Evolutionary conservation across 768 basidiomycete genomes (phyloP).

Genomic region (Nevesoporus exiguus): DNA sequence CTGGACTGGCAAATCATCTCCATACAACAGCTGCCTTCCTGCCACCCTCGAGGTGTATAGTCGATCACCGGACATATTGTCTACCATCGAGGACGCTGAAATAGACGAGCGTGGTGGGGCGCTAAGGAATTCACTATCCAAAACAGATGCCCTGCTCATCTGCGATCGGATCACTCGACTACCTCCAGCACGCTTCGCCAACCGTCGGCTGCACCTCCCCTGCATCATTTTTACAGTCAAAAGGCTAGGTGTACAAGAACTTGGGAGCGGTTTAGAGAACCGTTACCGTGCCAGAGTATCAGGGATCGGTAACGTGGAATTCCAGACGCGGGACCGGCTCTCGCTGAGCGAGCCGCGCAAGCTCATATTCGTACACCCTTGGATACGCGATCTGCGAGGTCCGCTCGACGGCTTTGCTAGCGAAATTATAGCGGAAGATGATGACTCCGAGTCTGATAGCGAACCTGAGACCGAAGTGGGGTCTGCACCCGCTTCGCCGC

Average conservation of each 20-base stretch:
- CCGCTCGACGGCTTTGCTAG: neutral
- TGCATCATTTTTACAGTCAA: slow-evolving; percentile 1
- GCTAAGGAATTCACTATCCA: neutral
- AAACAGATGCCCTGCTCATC: neutral
- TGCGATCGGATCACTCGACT: neutral
- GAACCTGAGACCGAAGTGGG: too few species aligned
- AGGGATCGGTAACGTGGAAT: neutral
- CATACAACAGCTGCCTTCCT: slow-evolving; percentile 15
- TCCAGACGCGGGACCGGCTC: neutral
- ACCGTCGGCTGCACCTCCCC: slow-evolving; percentile 1
- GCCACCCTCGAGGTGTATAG: neutral
- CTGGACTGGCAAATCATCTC: slow-evolving; percentile 9
- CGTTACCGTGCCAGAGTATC: neutral
- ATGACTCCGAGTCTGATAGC: neutral
- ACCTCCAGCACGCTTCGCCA: neutral
- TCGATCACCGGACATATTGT: neutral
- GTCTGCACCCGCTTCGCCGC: too few species aligned
- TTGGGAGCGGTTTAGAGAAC: neutral
- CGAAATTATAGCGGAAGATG: neutral
- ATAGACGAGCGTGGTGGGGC: neutral
- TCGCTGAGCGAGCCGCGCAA: neutral
- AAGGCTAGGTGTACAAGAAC: neutral
- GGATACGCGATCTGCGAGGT: slow-evolving; percentile 5
- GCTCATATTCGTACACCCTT: slow-evolving; percentile 3
- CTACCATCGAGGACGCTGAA: neutral